These are phyloP conservation scores for Triglochin maritima DNA, from an alignment of 106 monocot species.

Conservation along the genomic window DNA sequence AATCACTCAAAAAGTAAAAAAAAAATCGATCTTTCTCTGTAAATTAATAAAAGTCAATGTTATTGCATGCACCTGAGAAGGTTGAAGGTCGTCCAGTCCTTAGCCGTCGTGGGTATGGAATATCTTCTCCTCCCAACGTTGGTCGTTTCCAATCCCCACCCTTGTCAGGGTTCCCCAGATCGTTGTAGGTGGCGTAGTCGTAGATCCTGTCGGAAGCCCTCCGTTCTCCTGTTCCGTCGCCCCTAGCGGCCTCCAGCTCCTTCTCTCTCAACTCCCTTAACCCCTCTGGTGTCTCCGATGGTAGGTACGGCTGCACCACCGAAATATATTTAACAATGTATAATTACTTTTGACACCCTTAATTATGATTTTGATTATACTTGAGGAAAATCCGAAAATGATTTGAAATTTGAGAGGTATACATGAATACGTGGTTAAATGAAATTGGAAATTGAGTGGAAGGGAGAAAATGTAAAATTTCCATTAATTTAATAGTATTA, in stretches of 20 bases:
- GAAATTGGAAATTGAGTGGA: no score
- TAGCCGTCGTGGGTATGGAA: constrained; percentile 71
- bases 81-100: constrained; percentile 60
- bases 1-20: neutral
- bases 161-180: constrained; percentile 75
- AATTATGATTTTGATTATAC: no score
- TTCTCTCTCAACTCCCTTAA: constrained; percentile 54
- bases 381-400: no score
- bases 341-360: no score
- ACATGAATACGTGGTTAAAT: no score
- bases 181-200: constrained; percentile 70
- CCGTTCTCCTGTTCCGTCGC: constrained; percentile 46
- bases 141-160: constrained; percentile 39
- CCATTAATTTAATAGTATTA: no score
- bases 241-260: constrained; percentile 51
- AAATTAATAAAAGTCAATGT: no score
- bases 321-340: neutral
- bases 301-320: constrained; percentile 48
- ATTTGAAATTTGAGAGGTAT: no score
- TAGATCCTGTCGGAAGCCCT: constrained; percentile 57
- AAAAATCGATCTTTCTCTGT: neutral
- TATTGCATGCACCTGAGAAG: constrained; percentile 32
- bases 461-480: no score
- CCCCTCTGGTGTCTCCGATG: constrained; percentile 62
- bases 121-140: constrained; percentile 47